Evolutionary conservation across 2,329 filamentous ascomycete species (phyloP).

Genomic region (Apiospora hydei): DNA sequence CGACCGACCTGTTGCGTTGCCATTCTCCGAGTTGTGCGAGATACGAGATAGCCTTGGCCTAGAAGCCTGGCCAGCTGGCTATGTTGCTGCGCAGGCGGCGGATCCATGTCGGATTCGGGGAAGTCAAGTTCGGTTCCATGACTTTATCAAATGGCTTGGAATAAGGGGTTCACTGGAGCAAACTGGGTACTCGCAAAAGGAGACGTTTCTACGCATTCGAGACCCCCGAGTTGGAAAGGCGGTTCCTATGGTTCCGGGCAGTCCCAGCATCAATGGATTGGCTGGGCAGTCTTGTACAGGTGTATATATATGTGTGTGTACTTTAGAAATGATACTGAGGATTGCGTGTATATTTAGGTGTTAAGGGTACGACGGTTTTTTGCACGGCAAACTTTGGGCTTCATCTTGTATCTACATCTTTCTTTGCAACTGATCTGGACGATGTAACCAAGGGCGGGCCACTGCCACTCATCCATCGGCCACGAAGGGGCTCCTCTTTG

Average conservation of each 20-base stretch:
- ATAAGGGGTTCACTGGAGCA: not conserved
- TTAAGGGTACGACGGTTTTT: not conserved
- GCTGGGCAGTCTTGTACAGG: not conserved
- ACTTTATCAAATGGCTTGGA: not conserved
- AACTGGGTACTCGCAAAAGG: not conserved
- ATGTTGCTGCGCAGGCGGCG: not conserved
- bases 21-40: too few relatives aligned
- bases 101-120: not conserved
- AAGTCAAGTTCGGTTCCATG: not conserved
- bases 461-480: not conserved
- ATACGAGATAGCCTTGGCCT: not conserved
- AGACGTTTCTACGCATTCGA: not conserved
- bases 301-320: not conserved
- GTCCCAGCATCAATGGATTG: too few relatives aligned
- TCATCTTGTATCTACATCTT: not conserved
- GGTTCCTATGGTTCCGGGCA: not conserved
- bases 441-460: too few relatives aligned
- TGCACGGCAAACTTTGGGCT: not conserved
- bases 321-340: not conserved
- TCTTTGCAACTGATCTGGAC: not conserved
- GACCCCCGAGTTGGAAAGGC: not conserved
- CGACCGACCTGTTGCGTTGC: not conserved
- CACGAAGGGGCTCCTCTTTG: not conserved
- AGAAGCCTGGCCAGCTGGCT: not conserved
- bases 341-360: not conserved